These are phyloP conservation scores for Onygenales sp. DNA, from an alignment of 2,329 filamentous ascomycete genomes.

Conservation along the genomic window DNA sequence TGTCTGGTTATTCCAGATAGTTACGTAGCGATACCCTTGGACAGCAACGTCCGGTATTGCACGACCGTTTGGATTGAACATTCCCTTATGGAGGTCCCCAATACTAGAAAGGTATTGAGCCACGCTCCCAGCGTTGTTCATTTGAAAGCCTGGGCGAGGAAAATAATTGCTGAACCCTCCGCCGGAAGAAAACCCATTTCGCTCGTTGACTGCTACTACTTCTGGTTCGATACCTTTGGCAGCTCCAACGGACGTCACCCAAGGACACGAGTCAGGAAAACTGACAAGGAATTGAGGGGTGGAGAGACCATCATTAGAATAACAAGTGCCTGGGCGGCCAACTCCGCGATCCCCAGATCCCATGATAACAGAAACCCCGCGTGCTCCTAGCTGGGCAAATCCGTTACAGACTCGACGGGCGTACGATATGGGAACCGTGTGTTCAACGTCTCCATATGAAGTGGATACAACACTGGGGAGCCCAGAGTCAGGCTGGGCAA, in stretches of 20 bases:
- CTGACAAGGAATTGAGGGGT: conserved; percentile 41
- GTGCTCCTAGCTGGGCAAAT: conserved; percentile 54
- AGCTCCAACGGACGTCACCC: conserved; percentile 53
- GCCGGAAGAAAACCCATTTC: conserved; percentile 44
- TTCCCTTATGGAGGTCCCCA: conserved; percentile 15
- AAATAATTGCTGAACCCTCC: conserved; percentile 41
- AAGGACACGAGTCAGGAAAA: conserved; percentile 52
- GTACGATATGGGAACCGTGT: conserved; percentile 49
- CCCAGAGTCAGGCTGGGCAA: conserved; percentile 15
- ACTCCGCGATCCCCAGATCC: conserved; percentile 53
- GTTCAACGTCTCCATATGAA: conserved; percentile 61
- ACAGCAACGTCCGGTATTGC: conserved; percentile 54
- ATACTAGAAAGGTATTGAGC: not conserved
- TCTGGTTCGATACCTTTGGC: conserved; percentile 41
- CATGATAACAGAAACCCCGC: conserved; percentile 57
- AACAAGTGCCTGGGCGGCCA: conserved; percentile 37
- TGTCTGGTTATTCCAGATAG: not conserved
- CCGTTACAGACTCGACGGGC: conserved; percentile 51
- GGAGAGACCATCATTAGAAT: conserved; percentile 45
- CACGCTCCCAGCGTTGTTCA: conserved; percentile 11
- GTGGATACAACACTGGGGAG: conserved; percentile 58
- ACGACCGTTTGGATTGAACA: conserved; percentile 45
- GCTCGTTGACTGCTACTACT: conserved; percentile 18
- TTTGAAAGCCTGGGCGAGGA: conserved; percentile 38
- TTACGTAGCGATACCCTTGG: conserved; percentile 30